phyloP scores from a whole-genome alignment of 306 rosid species.

The Acacia crassicarpa region DNA sequence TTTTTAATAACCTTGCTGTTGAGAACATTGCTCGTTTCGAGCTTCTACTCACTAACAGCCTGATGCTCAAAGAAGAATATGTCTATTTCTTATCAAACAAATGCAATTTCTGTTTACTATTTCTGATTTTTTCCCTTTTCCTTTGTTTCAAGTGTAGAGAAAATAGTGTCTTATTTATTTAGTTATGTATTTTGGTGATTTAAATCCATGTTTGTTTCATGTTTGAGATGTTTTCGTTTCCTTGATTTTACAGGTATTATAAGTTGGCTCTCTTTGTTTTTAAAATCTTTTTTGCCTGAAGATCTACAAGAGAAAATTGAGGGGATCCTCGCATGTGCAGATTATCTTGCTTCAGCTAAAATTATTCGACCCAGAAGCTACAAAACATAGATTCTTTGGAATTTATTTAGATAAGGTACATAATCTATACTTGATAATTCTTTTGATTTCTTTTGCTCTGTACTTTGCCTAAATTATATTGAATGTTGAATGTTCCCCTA shows the following conservation, averaged over 20 bases:
- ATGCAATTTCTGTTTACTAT: not conserved
- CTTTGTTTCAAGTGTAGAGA: not conserved
- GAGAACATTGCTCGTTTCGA: constrained; percentile 83
- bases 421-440: too few relatives aligned
- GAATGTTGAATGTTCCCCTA: too few relatives aligned
- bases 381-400: constrained; percentile 79
- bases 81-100: constrained; percentile 14
- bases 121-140: not conserved
- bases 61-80: constrained; percentile 60
- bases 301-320: not conserved
- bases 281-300: not conserved
- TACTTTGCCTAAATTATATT: constrained; percentile 23
- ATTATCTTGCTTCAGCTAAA: not conserved
- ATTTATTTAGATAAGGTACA: constrained; percentile 86
- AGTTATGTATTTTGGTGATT: not conserved
- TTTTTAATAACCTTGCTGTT: constrained; percentile 72
- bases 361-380: too few relatives aligned
- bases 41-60: constrained; percentile 55
- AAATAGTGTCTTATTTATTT: not conserved
- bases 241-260: too few relatives aligned
- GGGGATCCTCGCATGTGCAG: not conserved
- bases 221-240: not conserved
- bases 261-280: not conserved
- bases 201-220: not conserved
- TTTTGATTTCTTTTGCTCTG: constrained; percentile 8